These are phyloP conservation scores for Skeletonema costatum DNA, from an alignment of 108 stramenopile species.

Conservation along the genomic window DNA sequence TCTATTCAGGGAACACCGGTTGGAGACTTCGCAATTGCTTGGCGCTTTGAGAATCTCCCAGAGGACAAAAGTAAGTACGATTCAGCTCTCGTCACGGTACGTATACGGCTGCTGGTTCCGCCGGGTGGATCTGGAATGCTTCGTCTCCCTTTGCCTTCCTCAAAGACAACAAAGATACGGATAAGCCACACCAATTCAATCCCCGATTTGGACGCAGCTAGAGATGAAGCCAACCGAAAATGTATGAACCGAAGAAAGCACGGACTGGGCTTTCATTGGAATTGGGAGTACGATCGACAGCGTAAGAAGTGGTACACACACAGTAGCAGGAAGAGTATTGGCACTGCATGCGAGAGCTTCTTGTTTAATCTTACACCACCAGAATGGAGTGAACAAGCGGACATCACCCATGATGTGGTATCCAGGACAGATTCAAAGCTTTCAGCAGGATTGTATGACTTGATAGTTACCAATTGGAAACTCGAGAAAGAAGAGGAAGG, in stretches of 20 bases:
- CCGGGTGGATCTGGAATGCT: conserved; percentile 19
- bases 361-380: background rate
- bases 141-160: conserved; percentile 18
- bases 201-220: conserved; percentile 3
- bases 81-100: conserved; percentile 28
- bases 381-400: background rate
- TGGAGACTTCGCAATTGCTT: conserved; percentile 42
- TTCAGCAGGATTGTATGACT: background rate
- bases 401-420: background rate
- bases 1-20: conserved; percentile 22
- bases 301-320: conserved; percentile 27
- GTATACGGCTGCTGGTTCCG: conserved; percentile 27
- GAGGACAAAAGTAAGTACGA: conserved; percentile 10
- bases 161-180: conserved; percentile 7
- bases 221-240: conserved; percentile 8
- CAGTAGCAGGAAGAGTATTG: conserved; percentile 22
- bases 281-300: conserved; percentile 34
- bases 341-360: conserved; percentile 12
- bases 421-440: background rate
- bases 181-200: conserved; percentile 2
- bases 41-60: conserved; percentile 41
- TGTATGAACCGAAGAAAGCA: conserved; percentile 13
- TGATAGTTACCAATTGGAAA: background rate
- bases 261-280: conserved; percentile 30
- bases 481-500: background rate